phyloP scores from a whole-genome alignment of 345 rosid species.

The Gossypium stocksii region DNA sequence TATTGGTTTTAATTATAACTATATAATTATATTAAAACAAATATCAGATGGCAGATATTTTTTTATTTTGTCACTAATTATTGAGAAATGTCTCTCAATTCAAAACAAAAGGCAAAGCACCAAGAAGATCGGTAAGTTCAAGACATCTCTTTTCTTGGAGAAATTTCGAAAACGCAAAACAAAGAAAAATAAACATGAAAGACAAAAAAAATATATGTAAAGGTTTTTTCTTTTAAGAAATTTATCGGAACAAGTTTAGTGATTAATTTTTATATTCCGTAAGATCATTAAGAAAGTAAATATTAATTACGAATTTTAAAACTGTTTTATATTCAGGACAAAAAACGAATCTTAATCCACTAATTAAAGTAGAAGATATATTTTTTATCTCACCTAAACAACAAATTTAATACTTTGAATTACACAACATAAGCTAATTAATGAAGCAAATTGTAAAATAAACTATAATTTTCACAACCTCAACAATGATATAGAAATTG shows the following conservation, averaged over 20 bases:
- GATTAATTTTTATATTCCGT: no score
- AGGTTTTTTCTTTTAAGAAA: no score
- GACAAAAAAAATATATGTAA: not conserved
- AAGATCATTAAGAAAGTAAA: accelerated
- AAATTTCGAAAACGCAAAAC: not conserved
- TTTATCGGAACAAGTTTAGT: no score
- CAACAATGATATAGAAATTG: not conserved
- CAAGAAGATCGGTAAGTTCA: slow-evolving; percentile 20
- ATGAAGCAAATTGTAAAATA: not conserved
- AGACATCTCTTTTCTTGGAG: not conserved
- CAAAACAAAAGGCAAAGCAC: not conserved
- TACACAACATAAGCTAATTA: not conserved
- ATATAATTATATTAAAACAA: no score
- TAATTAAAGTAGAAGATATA: no score
- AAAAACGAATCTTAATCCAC: no score
- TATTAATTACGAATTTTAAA: no score
- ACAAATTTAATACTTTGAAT: not conserved
- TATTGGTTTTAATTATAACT: no score
- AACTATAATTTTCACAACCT: not conserved
- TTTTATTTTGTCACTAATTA: not conserved
- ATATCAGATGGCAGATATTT: no score
- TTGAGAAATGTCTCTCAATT: not conserved
- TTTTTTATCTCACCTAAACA: no score
- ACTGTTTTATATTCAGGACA: accelerated
- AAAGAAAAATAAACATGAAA: not conserved